These are phyloP conservation scores for Ophiostoma pallidulum DNA, from an alignment of 2,329 filamentous ascomycete genomes.

Conservation along the genomic window DNA sequence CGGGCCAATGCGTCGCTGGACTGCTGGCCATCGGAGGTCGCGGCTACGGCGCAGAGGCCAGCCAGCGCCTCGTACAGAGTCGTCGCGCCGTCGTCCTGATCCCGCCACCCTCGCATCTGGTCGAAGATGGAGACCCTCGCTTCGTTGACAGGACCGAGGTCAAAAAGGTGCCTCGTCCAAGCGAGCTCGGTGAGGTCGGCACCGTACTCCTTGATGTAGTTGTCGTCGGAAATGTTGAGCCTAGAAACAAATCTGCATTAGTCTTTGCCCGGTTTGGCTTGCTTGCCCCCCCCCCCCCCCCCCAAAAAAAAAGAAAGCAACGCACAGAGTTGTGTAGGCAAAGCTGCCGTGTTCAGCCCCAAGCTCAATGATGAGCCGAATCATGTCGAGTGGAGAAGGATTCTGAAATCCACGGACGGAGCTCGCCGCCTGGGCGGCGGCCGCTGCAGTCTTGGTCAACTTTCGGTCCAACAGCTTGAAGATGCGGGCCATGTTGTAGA, in stretches of 20 bases:
- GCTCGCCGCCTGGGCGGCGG: not conserved
- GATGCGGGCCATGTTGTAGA: conserved; percentile 8
- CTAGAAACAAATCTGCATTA: conserved; percentile 1
- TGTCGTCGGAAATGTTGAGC: conserved; percentile 9
- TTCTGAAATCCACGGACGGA: not conserved
- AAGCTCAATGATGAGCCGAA: conserved; percentile 4
- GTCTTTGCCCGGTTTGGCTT: too few species aligned
- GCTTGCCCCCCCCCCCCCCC: too few species aligned
- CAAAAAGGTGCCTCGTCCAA: conserved; percentile 9
- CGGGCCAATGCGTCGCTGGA: not conserved
- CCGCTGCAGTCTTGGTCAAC: not conserved
- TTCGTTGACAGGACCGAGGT: conserved; percentile 1
- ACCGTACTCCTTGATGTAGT: conserved; percentile 3
- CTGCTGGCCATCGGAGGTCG: not conserved
- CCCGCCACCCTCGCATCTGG: not conserved
- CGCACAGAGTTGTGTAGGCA: conserved; percentile 15
- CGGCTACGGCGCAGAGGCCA: conserved; percentile 9
- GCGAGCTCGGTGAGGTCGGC: conserved; percentile 8
- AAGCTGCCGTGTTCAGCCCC: conserved; percentile 6
- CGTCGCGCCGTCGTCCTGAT: not conserved
- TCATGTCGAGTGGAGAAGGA: conserved; percentile 5
- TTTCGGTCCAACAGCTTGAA: not conserved
- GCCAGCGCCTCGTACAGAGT: conserved; percentile 12
- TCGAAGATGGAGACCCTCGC: conserved; percentile 6
- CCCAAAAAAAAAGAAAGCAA: not conserved